phyloP scores from a whole-genome alignment of 352 stramenopile species.

The Globisporangium sylvaticum region DNA sequence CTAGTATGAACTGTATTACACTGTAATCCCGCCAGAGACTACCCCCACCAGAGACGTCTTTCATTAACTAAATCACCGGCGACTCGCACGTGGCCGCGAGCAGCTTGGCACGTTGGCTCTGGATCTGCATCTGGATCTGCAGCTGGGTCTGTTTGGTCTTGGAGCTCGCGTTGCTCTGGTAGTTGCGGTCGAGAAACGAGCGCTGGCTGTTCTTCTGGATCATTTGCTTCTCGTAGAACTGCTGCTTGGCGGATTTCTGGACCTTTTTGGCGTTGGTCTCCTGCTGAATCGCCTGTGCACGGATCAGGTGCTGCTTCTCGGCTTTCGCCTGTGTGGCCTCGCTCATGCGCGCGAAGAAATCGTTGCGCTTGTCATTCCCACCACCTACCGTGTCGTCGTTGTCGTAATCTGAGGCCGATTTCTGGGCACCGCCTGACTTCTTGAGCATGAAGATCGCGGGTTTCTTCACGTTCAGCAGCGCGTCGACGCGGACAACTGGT shows the following conservation, averaged over 20 bases:
- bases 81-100: conserved; percentile 8
- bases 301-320: conserved; percentile 52
- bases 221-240: conserved; percentile 66
- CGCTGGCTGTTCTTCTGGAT: conserved; percentile 44
- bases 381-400: conserved; percentile 13
- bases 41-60: too few relatives aligned
- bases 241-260: conserved; percentile 51
- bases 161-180: conserved; percentile 33
- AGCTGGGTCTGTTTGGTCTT: conserved; percentile 60
- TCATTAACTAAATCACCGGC: conserved; percentile 2
- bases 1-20: too few relatives aligned
- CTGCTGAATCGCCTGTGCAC: conserved; percentile 30
- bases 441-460: conserved; percentile 48
- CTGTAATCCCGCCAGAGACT: too few relatives aligned
- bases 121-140: conserved; percentile 27
- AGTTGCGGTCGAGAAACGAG: conserved; percentile 68
- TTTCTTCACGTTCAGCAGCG: conserved; percentile 54
- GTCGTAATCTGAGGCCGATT: conserved; percentile 27
- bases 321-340: conserved; percentile 36
- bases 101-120: conserved; percentile 28
- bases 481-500: conserved; percentile 15
- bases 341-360: conserved; percentile 61
- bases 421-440: conserved; percentile 16
- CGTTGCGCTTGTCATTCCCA: conserved; percentile 8
- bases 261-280: conserved; percentile 32